Evolutionary conservation across 495 filamentous ascomycete species (phyloP).

Genomic region (Hamigera avellanea): DNA sequence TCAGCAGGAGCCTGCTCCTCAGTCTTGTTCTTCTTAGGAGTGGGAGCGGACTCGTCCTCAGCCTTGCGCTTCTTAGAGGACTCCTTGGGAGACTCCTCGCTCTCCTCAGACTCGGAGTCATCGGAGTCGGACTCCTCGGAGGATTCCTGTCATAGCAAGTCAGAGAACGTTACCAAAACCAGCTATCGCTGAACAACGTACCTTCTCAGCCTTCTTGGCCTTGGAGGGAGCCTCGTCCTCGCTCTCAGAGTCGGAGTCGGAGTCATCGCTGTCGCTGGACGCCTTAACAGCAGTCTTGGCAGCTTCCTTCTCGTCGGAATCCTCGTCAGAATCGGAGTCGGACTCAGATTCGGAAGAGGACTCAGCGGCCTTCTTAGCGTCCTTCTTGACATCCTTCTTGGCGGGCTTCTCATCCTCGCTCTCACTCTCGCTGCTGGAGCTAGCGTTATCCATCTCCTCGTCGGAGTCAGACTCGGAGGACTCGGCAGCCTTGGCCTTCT

Average conservation of each 20-base stretch:
- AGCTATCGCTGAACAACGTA: conserved; percentile 16
- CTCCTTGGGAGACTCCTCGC: conserved; percentile 31
- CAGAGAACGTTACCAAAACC: conserved; percentile 2
- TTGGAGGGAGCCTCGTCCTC: conserved; percentile 34
- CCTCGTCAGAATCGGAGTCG: conserved; percentile 9
- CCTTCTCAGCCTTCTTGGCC: conserved; percentile 31
- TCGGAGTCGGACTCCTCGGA: conserved; percentile 24
- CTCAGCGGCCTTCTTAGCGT: conserved; percentile 12
- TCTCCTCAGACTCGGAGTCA: conserved; percentile 27
- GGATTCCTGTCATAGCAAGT: conserved; percentile 11
- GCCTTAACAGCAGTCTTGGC: conserved; percentile 15
- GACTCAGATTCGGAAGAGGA: conserved; percentile 6
- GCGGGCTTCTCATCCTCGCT: conserved; percentile 8
- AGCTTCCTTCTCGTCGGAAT: conserved; percentile 5
- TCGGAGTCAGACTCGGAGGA: conserved; percentile 10
- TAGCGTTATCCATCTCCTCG: background rate
- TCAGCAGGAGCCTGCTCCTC: conserved; percentile 50
- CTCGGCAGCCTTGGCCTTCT: conserved; percentile 13
- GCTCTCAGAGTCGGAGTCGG: conserved; percentile 36
- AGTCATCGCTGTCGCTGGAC: conserved; percentile 16
- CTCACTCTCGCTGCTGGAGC: conserved; percentile 17
- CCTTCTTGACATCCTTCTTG: conserved; percentile 15
- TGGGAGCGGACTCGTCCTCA: conserved; percentile 47
- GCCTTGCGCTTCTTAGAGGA: conserved; percentile 87
- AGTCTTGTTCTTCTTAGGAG: conserved; percentile 79